Evolutionary conservation across 441 rosid genomes (phyloP).

Genomic region (Adansonia grandidieri): DNA sequence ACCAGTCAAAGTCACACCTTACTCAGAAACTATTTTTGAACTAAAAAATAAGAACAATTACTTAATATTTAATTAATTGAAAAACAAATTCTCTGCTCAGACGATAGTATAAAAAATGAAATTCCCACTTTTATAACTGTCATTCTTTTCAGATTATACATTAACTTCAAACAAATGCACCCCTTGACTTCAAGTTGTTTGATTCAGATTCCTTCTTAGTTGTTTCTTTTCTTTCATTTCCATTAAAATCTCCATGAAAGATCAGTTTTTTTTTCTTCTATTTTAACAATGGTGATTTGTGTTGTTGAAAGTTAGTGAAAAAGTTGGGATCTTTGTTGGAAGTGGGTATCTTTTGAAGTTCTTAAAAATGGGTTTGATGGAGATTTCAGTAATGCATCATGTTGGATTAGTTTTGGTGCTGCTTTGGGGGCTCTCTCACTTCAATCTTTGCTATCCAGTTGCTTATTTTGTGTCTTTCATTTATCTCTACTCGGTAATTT

Average conservation of each 20-base stretch:
- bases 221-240: not conserved
- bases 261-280: not conserved
- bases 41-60: too few relatives aligned
- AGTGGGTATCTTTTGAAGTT: slow-evolving; percentile 21
- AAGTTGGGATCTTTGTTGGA: slow-evolving; percentile 4
- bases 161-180: not conserved
- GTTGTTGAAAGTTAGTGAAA: not conserved
- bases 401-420: slow-evolving; percentile 58
- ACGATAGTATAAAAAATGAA: not conserved
- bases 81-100: not conserved
- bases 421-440: slow-evolving; percentile 71
- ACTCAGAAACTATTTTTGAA: too few relatives aligned
- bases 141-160: not conserved
- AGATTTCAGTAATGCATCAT: slow-evolving; percentile 68
- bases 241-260: not conserved
- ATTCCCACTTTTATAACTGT: not conserved
- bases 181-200: slow-evolving; percentile 10
- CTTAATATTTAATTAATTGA: too few relatives aligned
- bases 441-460: slow-evolving; percentile 52
- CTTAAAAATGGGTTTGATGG: slow-evolving; percentile 44
- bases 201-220: not conserved
- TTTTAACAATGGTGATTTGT: not conserved
- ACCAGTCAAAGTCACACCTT: too few relatives aligned
- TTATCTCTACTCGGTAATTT: slow-evolving; percentile 71
- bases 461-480: slow-evolving; percentile 60